These are phyloP conservation scores for Herpetospermum pedunculosum DNA, from an alignment of 306 rosid species.

Conservation along the genomic window DNA sequence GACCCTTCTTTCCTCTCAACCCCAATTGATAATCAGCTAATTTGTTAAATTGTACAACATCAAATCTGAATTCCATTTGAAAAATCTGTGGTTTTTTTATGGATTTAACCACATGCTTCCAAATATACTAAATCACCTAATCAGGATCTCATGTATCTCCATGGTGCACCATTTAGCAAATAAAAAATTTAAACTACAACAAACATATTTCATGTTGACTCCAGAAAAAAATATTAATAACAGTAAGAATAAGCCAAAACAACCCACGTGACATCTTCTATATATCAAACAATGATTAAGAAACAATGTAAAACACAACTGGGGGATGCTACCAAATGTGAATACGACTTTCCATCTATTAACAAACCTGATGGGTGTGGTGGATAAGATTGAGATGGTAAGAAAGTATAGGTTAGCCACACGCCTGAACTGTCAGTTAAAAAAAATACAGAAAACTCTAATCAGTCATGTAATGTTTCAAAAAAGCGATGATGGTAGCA, in stretches of 20 bases:
- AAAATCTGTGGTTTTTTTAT: not conserved
- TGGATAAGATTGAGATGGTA: conserved; percentile 81
- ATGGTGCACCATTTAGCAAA: not conserved
- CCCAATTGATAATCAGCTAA: not conserved
- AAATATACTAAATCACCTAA: not conserved
- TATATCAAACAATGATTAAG: not conserved
- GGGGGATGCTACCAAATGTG: not conserved
- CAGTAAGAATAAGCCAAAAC: not conserved
- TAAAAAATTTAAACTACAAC: not conserved
- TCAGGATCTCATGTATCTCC: not conserved
- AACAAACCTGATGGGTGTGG: conserved; percentile 77
- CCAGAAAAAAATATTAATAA: not conserved
- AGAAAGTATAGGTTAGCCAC: conserved; percentile 98
- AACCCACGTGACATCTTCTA: not conserved
- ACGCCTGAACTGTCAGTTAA: conserved; percentile 82
- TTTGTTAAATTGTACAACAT: not conserved
- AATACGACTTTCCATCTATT: not conserved
- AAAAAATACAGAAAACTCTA: conserved; percentile 23
- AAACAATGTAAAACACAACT: not conserved
- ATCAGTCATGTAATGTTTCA: conserved; percentile 15
- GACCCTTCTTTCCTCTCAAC: not conserved
- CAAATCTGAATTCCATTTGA: not conserved
- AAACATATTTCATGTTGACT: not conserved
- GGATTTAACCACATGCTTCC: not conserved
- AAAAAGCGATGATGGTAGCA: not conserved